Conservation (phyloP, 2,329 filamentous ascomycete genomes). For the Colletotrichum brevisporum region DNA sequence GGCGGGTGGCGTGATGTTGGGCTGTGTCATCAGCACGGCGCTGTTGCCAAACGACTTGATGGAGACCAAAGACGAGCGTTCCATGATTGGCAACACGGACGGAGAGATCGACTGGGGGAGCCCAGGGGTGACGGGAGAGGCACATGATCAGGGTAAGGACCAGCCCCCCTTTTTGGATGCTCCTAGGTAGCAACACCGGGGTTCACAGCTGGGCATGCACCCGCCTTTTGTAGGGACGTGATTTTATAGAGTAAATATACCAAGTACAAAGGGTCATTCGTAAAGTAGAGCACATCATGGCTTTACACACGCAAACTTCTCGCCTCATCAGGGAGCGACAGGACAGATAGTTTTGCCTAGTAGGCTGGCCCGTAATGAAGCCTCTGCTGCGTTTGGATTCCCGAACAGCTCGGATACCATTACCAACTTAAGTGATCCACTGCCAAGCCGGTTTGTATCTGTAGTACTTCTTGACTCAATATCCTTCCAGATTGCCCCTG, state of each 20-base stretch:
- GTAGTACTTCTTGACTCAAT: constrained; percentile 13
- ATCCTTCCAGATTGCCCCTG: constrained; percentile 1
- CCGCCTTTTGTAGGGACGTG: too few species aligned
- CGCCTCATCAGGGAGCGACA: too few species aligned
- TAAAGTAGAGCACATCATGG: too few species aligned
- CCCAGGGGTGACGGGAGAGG: not conserved
- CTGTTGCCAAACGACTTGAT: constrained; percentile 59
- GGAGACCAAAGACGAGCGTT: constrained; percentile 50
- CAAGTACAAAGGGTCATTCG: too few species aligned
- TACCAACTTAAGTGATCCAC: not conserved
- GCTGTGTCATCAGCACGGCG: constrained; percentile 65
- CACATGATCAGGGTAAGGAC: not conserved
- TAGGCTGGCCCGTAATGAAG: too few species aligned
- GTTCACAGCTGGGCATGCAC: not conserved
- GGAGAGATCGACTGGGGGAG: not conserved
- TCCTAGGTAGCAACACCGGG: not conserved
- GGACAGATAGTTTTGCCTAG: too few species aligned
- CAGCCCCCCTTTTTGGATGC: not conserved
- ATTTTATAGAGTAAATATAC: too few species aligned
- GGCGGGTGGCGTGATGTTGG: constrained; percentile 67
- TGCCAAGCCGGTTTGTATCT: not conserved
- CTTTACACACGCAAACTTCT: too few species aligned
- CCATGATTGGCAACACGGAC: constrained; percentile 1
- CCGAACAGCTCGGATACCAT: too few species aligned
- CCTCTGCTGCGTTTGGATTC: too few species aligned